Conservation (phyloP, 2,329 filamentous ascomycete species). For the Coleophoma crateriformis region DNA sequence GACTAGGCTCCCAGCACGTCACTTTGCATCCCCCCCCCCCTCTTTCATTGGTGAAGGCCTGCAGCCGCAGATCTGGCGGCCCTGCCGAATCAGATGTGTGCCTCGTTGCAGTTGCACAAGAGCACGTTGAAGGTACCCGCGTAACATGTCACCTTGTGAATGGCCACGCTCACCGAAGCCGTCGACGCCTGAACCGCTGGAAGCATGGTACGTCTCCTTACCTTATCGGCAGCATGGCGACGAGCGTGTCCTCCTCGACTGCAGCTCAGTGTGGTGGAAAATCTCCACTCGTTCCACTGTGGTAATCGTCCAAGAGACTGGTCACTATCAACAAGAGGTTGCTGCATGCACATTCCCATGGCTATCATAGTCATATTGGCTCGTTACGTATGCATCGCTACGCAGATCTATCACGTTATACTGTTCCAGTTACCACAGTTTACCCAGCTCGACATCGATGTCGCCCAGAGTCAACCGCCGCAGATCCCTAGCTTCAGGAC, state of each 20-base stretch:
- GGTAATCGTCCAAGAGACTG: too few species aligned
- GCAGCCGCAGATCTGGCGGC: neutral
- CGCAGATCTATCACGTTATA: too few species aligned
- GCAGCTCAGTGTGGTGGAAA: too few species aligned
- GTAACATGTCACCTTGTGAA: neutral
- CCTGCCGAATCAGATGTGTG: neutral
- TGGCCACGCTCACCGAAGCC: neutral
- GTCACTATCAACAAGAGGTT: too few species aligned
- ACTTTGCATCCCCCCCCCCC: neutral
- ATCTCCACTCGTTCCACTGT: too few species aligned
- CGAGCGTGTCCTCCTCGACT: too few species aligned
- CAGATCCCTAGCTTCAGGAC: slow-evolving; percentile 2
- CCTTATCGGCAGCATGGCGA: too few species aligned
- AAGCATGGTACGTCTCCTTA: neutral
- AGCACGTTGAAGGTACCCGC: neutral
- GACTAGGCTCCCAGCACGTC: neutral
- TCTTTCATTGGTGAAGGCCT: too few species aligned
- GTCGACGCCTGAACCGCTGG: too few species aligned
- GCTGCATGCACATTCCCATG: too few species aligned
- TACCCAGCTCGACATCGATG: slow-evolving; percentile 10
- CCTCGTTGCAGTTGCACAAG: too few species aligned
- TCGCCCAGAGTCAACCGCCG: slow-evolving; percentile 19
- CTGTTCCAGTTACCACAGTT: slow-evolving; percentile 9
- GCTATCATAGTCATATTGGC: neutral
- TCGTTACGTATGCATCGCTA: neutral